phyloP scores from a whole-genome alignment of 331 rosid genomes.

The Saraca asoca region DNA sequence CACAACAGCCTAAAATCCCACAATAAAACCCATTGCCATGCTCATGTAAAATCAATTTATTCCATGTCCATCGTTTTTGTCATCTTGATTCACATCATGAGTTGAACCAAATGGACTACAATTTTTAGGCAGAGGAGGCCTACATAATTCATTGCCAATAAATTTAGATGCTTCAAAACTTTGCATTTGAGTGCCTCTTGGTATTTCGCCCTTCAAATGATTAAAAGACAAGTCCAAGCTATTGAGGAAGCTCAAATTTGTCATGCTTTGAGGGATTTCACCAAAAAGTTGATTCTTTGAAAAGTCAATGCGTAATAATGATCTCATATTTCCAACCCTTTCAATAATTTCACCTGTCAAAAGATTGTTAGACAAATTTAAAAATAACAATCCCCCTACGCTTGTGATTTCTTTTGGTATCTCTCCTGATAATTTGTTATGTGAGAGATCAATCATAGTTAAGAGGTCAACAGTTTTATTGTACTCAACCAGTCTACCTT shows the following conservation, averaged over 20 bases:
- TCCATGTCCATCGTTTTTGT: not conserved
- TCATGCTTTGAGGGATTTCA: too few species aligned
- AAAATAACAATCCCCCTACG: not conserved
- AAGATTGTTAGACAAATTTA: constrained; percentile 43
- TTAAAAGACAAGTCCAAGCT: too few species aligned
- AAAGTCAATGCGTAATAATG: too few species aligned
- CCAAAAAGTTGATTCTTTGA: too few species aligned
- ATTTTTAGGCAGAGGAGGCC: not conserved
- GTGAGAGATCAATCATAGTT: constrained; percentile 36
- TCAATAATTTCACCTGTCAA: constrained; percentile 21
- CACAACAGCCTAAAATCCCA: constrained; percentile 29
- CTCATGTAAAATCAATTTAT: constrained; percentile 29
- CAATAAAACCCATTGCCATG: constrained; percentile 11
- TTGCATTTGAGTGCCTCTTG: too few species aligned
- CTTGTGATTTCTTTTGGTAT: constrained; percentile 34
- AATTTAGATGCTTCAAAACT: constrained; percentile 12
- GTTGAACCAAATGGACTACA: not conserved
- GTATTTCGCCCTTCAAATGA: too few species aligned
- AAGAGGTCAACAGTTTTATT: too few species aligned
- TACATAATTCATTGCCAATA: constrained; percentile 27
- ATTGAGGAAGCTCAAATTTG: too few species aligned
- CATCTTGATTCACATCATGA: not conserved
- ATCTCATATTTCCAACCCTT: too few species aligned
- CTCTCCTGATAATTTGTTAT: constrained; percentile 33
- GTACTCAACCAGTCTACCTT: too few species aligned